These are phyloP conservation scores for Colletotrichum tamarilloi DNA, from an alignment of 2,329 filamentous ascomycete species.

Conservation along the genomic window DNA sequence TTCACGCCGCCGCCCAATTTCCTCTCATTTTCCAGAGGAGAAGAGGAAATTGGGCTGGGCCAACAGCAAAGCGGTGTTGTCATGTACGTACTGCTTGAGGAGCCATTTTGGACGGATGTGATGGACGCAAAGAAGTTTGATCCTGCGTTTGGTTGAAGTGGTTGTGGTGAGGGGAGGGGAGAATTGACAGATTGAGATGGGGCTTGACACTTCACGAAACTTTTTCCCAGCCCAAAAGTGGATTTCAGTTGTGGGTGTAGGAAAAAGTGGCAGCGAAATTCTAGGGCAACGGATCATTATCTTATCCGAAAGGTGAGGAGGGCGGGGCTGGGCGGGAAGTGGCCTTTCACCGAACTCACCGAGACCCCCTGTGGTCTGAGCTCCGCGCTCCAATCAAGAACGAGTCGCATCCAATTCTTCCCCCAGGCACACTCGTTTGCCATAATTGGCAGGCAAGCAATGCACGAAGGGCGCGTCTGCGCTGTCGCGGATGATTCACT, in stretches of 20 bases:
- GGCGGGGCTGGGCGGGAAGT: too few relatives aligned
- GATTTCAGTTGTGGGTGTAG: conserved; percentile 30
- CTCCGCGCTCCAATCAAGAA: neutral
- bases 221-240: neutral
- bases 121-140: conserved; percentile 76
- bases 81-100: conserved; percentile 86
- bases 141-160: conserved; percentile 76
- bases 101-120: conserved; percentile 75
- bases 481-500: neutral
- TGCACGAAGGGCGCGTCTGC: too few relatives aligned
- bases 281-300: conserved; percentile 31
- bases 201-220: conserved; percentile 19
- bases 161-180: conserved; percentile 33
- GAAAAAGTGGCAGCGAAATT: conserved; percentile 14
- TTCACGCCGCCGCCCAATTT: conserved; percentile 65
- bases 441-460: neutral
- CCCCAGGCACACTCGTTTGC: neutral
- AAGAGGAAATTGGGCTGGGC: conserved; percentile 58
- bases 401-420: neutral
- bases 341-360: neutral
- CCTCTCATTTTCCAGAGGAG: conserved; percentile 25
- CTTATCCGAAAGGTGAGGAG: neutral
- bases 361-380: neutral
- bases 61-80: conserved; percentile 90
- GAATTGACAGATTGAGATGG: conserved; percentile 28